Conservation (phyloP, 2,329 filamentous ascomycete species). For the Fusarium humuli region DNA sequence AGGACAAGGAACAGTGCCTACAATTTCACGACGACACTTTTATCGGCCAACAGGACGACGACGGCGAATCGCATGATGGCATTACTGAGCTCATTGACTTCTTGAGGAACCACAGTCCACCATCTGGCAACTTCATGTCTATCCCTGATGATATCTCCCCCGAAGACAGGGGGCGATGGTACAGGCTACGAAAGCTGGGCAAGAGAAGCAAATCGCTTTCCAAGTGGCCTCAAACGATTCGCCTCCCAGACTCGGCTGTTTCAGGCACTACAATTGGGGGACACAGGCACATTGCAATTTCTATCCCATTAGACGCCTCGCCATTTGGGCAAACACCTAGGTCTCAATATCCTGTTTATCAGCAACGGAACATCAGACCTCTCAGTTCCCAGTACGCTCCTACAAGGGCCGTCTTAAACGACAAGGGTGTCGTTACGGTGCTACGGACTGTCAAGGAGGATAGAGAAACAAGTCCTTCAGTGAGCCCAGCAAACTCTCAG, state of each 20-base stretch:
- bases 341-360: conserved; percentile 52
- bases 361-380: conserved; percentile 27
- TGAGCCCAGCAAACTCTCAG: conserved; percentile 25
- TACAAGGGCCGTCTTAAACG: conserved; percentile 49
- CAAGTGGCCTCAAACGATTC: conserved; percentile 49
- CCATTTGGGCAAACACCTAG: conserved; percentile 53
- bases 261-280: conserved; percentile 65
- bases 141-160: conserved; percentile 50
- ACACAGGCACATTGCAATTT: conserved; percentile 70
- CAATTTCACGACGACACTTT: conserved; percentile 40
- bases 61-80: conserved; percentile 42
- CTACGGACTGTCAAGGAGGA: conserved; percentile 49
- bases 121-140: conserved; percentile 63
- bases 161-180: conserved; percentile 55
- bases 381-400: conserved; percentile 38
- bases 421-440: conserved; percentile 54
- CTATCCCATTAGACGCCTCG: conserved; percentile 65
- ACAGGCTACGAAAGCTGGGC: conserved; percentile 56
- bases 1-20: neutral
- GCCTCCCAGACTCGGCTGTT: conserved; percentile 67
- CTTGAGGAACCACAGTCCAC: conserved; percentile 61
- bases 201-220: conserved; percentile 53
- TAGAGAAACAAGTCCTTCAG: conserved; percentile 33
- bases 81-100: conserved; percentile 60
- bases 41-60: conserved; percentile 31